A percentile compares a stretch with the other conserved stretches of the same genome.
Conservation (phyloP, 805 yeast genomes). For the Ogataea naganishii region DNA sequence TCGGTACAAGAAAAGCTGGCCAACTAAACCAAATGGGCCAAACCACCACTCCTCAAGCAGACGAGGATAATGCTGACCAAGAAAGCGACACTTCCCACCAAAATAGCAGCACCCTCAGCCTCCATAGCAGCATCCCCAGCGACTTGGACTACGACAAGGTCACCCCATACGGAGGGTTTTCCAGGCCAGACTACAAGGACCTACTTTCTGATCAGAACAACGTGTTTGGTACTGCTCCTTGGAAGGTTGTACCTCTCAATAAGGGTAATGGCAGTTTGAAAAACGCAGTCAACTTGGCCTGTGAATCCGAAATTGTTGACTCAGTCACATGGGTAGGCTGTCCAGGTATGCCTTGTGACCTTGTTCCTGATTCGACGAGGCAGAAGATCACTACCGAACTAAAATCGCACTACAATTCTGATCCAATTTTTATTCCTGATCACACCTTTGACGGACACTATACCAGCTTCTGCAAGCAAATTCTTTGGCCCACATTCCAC, state of each 20-base stretch:
- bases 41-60: too few relatives aligned
- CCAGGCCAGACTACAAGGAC: conserved; percentile 46
- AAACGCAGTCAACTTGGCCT: conserved; percentile 69
- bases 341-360: conserved; percentile 84
- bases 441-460: conserved; percentile 84
- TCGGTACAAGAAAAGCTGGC: too few relatives aligned
- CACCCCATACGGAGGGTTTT: conserved; percentile 69
- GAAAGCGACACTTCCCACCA: too few relatives aligned
- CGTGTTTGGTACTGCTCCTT: conserved; percentile 53
- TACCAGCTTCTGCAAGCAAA: conserved; percentile 84
- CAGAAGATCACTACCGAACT: conserved; percentile 42
- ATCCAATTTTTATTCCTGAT: conserved; percentile 69
- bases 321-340: conserved; percentile 79
- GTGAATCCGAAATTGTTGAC: conserved; percentile 26
- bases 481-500: conserved; percentile 90
- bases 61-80: too few relatives aligned
- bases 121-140: too few relatives aligned
- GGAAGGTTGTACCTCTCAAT: conserved; percentile 60
- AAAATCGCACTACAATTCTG: conserved; percentile 40
- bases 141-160: conserved; percentile 26
- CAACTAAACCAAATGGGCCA: too few relatives aligned
- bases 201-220: conserved; percentile 33
- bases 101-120: too few relatives aligned
- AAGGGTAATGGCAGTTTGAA: conserved; percentile 85
- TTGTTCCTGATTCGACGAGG: conserved; percentile 50